phyloP scores from a whole-genome alignment of 2,329 filamentous ascomycete genomes.

The Diaporthe eres region DNA sequence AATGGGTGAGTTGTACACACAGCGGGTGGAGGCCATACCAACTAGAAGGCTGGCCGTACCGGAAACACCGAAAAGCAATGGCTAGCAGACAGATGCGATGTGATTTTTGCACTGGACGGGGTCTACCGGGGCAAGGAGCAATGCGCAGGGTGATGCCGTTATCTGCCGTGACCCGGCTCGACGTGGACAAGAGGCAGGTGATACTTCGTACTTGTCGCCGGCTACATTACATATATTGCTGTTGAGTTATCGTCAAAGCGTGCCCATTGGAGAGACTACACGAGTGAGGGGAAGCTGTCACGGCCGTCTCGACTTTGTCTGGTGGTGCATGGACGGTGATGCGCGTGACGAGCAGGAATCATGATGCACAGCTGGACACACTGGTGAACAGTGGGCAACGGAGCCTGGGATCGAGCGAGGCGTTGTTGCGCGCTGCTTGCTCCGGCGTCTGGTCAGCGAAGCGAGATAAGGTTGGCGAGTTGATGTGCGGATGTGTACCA shows the following conservation, averaged over 20 bases:
- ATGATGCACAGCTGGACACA: neutral
- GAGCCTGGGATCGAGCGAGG: neutral
- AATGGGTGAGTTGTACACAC: slow-evolving; percentile 15
- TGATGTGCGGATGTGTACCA: slow-evolving; percentile 7
- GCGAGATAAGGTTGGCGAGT: slow-evolving; percentile 30
- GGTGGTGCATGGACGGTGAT: slow-evolving; percentile 6
- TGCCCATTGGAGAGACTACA: neutral
- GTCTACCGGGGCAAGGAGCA: slow-evolving; percentile 8
- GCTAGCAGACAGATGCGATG: slow-evolving; percentile 17
- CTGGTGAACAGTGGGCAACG: neutral
- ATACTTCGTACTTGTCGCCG: slow-evolving; percentile 5
- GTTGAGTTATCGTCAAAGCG: neutral
- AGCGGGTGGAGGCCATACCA: slow-evolving; percentile 24
- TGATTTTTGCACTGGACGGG: neutral
- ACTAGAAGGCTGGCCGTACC: slow-evolving; percentile 15
- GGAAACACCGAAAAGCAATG: slow-evolving; percentile 28
- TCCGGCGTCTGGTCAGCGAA: slow-evolving; percentile 28
- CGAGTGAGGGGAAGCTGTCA: slow-evolving; percentile 2
- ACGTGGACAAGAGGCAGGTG: slow-evolving; percentile 29
- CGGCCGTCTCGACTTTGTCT: neutral
- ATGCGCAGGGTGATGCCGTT: slow-evolving; percentile 1
- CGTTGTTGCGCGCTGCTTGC: slow-evolving; percentile 7
- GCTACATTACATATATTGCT: slow-evolving; percentile 19
- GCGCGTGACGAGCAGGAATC: slow-evolving; percentile 16
- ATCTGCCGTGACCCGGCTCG: slow-evolving; percentile 25